Evolutionary conservation across 306 rosid genomes (phyloP).

Genomic region (Myrica gale): DNA sequence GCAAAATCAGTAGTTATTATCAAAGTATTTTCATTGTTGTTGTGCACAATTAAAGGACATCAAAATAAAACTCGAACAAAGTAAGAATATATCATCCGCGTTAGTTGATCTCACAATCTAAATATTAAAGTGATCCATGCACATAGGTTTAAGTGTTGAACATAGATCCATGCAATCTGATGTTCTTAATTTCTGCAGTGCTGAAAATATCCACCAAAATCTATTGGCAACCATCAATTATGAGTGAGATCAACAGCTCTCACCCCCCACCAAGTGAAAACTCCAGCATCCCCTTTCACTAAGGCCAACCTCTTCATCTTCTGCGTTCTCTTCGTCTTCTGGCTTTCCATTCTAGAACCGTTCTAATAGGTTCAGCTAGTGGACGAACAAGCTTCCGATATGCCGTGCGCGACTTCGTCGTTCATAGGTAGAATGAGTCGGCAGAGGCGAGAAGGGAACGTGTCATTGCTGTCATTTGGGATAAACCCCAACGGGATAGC

Average conservation of each 20-base stretch:
- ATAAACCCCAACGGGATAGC: constrained; percentile 32
- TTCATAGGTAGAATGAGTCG: constrained; percentile 51
- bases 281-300: neutral
- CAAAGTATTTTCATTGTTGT: neutral
- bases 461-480: constrained; percentile 60
- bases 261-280: constrained; percentile 10
- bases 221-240: too few relatives aligned
- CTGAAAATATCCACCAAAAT: too few relatives aligned
- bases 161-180: too few relatives aligned
- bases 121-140: too few relatives aligned
- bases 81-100: neutral
- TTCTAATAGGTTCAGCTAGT: constrained; percentile 26
- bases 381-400: constrained; percentile 26
- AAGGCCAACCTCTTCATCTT: neutral
- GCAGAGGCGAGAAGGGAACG: constrained; percentile 41
- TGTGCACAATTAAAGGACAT: neutral
- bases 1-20: neutral
- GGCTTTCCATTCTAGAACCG: constrained; percentile 21
- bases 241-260: too few relatives aligned
- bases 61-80: neutral
- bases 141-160: too few relatives aligned
- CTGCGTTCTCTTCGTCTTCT: constrained; percentile 12
- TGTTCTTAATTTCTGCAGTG: too few relatives aligned
- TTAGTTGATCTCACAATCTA: neutral
- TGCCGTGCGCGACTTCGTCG: constrained; percentile 58